A percentile compares a stretch with the other conserved stretches of the same genome.
Evolutionary conservation across 768 basidiomycete genomes (phyloP).

Genomic region (Lepiota venenata): DNA sequence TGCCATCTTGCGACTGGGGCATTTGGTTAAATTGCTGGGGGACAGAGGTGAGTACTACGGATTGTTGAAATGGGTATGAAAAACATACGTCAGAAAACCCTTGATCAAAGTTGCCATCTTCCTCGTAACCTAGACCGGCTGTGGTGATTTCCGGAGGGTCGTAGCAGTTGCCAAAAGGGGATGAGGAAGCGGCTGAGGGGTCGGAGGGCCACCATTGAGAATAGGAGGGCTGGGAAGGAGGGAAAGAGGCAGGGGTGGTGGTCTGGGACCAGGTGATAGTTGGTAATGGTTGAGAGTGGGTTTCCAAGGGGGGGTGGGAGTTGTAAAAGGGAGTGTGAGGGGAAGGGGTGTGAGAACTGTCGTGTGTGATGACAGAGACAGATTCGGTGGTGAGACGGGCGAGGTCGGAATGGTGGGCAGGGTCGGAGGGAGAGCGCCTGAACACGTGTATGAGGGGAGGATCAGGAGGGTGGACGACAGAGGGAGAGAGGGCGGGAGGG

Average conservation of each 20-base stretch:
- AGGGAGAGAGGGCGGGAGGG: not conserved
- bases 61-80: not conserved
- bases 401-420: conserved; percentile 31
- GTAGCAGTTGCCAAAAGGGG: conserved; percentile 7
- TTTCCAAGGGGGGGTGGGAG: conserved; percentile 1
- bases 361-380: conserved; percentile 5
- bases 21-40: conserved; percentile 20
- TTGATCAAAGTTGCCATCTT: conserved; percentile 18
- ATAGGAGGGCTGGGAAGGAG: conserved; percentile 3
- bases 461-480: not conserved
- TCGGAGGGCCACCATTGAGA: conserved; percentile 1
- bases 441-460: conserved; percentile 41
- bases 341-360: conserved; percentile 10
- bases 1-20: conserved; percentile 17
- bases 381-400: conserved; percentile 1
- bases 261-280: conserved; percentile 4
- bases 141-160: conserved; percentile 12
- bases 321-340: conserved; percentile 1
- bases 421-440: conserved; percentile 55
- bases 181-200: conserved; percentile 6
- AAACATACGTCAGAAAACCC: conserved; percentile 23
- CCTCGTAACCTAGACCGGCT: conserved; percentile 25
- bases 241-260: conserved; percentile 1
- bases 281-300: not conserved
- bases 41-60: not conserved